Base-by-base conservation (phyloP, 2,329 filamentous ascomycete species). In the Gnomoniopsis sp. region DNA sequence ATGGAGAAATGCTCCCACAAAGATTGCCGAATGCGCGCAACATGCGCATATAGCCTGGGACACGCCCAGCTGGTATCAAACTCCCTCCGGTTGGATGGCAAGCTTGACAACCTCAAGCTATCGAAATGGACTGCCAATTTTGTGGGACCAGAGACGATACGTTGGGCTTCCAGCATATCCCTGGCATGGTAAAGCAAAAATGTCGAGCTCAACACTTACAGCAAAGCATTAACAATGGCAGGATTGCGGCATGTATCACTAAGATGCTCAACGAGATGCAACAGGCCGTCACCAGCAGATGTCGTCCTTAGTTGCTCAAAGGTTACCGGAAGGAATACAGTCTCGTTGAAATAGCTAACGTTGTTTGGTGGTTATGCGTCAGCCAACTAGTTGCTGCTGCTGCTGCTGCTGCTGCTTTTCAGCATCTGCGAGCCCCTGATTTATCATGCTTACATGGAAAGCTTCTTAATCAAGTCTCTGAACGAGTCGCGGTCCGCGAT, bases 291-390 rank as follows among this genome's bases (percentile, higher is more conserved):
- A 2, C 86, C 86, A 26, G 85, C 84, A 6, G 84, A 78, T 1
- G 85, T 88, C 6, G 86, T 88, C 50, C 88, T 79, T 10, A 91
- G 77, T 71, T 91, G 88, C 68, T 92, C 89, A 73, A 91, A 91
- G 15, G 84, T 88, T 68, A 84, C 83, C 17, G 89, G 87, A 49
- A 86, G 74, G 53, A 81, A 78, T 57, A 91, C 79, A 22, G 82
- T 82, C 59, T 86, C 82, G 59, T 80, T 76, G 62, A 90, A 81
- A 69, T 83, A 89, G 55, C 86, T 88, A 49, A n/a, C n/a, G 14
- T 22, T 8, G 6, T 8, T 3, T 3, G 17, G 36, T 44, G 41
- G 41, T 8, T n/a, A 17, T 19, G 41, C 8, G 41, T 44, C n/a
- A 44, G 41, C n/a, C 8, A 17, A 44, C 8, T 17, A 19, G 7